Base-by-base conservation (phyloP, 306 rosid species). In the Purshia tridentata region DNA sequence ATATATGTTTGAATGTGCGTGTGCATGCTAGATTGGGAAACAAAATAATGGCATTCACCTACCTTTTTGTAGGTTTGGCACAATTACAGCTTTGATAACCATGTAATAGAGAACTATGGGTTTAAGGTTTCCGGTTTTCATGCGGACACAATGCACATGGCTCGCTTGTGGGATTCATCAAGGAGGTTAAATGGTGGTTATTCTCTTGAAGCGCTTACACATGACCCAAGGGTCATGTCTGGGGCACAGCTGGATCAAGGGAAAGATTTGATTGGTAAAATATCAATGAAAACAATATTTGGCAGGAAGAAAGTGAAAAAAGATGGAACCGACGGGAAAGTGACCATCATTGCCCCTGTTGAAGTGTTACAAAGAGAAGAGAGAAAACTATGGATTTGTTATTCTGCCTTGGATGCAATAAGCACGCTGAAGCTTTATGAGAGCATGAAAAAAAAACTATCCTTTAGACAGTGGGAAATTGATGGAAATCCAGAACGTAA, bases 131-230 rank as follows among this genome's bases (percentile, higher is more conserved):
- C 96, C 48, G 98, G 98, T 80, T 93, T 93, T 81, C 97, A 89
- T 68, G 98, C 98, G 9, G 98, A 93, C 79, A 93, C 98, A 50
- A 93, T 93, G 96, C 98, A 93, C 80, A 88, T 93, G 97, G 98
- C 98, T 53, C 96, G 98, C 40, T 67, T 93, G 67, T 93, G 98
- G 98, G 96, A 93, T 88, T 93, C 98, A 45, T 91, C 98, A 40
- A 91, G 98, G 74, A 89, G 84, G 18, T 62, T 80, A 44, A 76
- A 77, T 70, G 98, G 98, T 51, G 98, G 97, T 59, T 93, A 93
- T 80, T 93, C 98, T 78, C 97, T 93, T 71, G 98, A 93, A 86
- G 97, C 92, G 67, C 94, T 93, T 60, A 82, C 96, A 11, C 75
- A 89, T 61, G 91, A 91, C 76, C 77, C 69, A 71, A 84, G 64